A percentile compares a stretch with the other conserved stretches of the same genome.
phyloP scores from a whole-genome alignment of 768 basidiomycete genomes.

The Lactarius tabidus region DNA sequence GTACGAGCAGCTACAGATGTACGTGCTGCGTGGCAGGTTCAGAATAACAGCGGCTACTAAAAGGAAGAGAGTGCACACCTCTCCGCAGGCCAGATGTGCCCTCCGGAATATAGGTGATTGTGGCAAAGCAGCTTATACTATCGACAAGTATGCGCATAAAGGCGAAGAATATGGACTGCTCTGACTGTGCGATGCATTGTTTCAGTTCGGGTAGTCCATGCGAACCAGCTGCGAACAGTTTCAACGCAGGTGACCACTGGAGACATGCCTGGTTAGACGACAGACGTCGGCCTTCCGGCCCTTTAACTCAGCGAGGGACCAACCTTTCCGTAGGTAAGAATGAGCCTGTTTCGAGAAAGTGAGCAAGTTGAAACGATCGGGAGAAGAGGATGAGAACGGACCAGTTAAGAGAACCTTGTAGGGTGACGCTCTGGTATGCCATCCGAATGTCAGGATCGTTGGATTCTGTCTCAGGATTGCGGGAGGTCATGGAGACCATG shows the following conservation, averaged over 20 bases:
- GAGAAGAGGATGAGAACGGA: not conserved
- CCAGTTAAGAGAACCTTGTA: slow-evolving; percentile 23
- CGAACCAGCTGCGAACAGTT: slow-evolving; percentile 20
- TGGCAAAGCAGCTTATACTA: slow-evolving; percentile 7
- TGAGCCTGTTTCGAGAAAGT: slow-evolving; percentile 7
- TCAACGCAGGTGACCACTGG: slow-evolving; percentile 24
- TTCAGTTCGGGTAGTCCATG: slow-evolving; percentile 22
- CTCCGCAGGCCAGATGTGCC: slow-evolving; percentile 19
- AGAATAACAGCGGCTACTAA: not conserved
- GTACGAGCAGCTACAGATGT: slow-evolving; percentile 18
- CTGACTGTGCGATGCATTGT: slow-evolving; percentile 3
- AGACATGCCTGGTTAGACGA: not conserved
- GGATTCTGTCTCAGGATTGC: slow-evolving; percentile 3
- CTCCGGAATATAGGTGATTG: slow-evolving; percentile 23
- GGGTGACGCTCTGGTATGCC: slow-evolving; percentile 19
- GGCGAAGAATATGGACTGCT: slow-evolving; percentile 18
- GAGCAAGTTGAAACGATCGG: not conserved
- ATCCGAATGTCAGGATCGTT: slow-evolving; percentile 18
- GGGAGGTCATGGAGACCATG: slow-evolving; percentile 17
- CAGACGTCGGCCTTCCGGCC: not conserved
- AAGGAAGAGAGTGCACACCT: slow-evolving; percentile 7
- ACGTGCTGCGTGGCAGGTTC: slow-evolving; percentile 8
- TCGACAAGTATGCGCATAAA: slow-evolving; percentile 16
- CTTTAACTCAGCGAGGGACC: not conserved
- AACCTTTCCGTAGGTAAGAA: slow-evolving; percentile 23